Conservation (phyloP, 441 rosid genomes). For the Syzygium syzygioides region DNA sequence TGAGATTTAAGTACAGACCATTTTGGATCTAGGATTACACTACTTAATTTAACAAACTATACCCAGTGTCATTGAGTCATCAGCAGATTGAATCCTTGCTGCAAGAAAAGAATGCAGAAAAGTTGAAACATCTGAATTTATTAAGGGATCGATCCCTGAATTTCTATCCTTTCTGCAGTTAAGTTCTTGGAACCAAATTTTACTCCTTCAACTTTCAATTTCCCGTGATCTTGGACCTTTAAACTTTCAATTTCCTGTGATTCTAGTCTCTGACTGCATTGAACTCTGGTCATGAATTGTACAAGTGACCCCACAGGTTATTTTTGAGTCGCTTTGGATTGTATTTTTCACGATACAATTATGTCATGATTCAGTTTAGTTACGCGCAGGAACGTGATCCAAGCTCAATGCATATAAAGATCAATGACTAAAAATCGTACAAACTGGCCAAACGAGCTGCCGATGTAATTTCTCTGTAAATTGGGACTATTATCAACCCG, state of each 20-base stretch:
- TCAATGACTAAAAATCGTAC: not conserved
- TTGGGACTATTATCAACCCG: not conserved
- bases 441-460: not conserved
- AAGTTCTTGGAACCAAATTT: not conserved
- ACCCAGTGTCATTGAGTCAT: not conserved
- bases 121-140: not conserved
- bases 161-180: not conserved
- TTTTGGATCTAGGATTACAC: not conserved
- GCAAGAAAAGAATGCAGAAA: not conserved
- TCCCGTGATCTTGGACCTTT: not conserved
- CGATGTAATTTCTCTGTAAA: not conserved
- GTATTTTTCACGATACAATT: not conserved
- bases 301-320: not conserved
- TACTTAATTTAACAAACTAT: not conserved
- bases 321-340: not conserved
- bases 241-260: not conserved
- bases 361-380: not conserved
- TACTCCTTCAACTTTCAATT: not conserved
- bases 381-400: not conserved
- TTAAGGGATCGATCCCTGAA: not conserved
- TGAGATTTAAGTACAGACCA: not conserved
- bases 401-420: not conserved
- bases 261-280: not conserved
- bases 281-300: no score
- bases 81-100: not conserved